phyloP scores from a whole-genome alignment of 768 basidiomycete species.

The Tylopilus sp. region DNA sequence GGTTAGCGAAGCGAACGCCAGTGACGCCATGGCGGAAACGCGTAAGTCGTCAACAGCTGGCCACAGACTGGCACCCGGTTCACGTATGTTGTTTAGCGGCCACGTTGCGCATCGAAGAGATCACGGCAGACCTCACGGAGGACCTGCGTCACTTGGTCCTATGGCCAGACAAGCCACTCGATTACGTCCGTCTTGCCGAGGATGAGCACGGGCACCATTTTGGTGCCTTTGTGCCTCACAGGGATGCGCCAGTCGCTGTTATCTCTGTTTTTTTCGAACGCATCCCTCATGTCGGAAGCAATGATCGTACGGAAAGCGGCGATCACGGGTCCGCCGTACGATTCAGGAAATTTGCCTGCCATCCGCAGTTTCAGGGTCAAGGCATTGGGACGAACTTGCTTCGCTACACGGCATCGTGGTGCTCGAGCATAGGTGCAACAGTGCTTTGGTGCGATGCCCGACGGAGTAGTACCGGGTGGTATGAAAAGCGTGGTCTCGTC shows the following conservation, averaged over 20 bases:
- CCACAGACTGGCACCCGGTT: background rate
- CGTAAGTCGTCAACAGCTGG: constrained; percentile 10
- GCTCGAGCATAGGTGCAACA: constrained; percentile 37
- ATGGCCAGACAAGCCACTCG: constrained; percentile 49
- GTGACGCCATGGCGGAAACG: background rate
- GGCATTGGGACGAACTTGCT: constrained; percentile 54
- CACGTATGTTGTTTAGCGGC: constrained; percentile 9
- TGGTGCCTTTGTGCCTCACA: constrained; percentile 47
- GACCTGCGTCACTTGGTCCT: constrained; percentile 54
- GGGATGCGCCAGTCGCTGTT: constrained; percentile 43
- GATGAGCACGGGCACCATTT: constrained; percentile 50
- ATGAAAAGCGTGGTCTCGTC: constrained; percentile 47
- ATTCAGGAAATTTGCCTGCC: constrained; percentile 63
- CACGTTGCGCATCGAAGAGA: constrained; percentile 24
- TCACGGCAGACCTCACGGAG: constrained; percentile 43
- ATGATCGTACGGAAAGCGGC: constrained; percentile 2
- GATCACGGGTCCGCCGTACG: constrained; percentile 30
- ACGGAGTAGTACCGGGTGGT: constrained; percentile 44
- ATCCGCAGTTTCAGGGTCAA: constrained; percentile 44
- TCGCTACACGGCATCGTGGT: constrained; percentile 35
- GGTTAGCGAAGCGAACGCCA: constrained; percentile 4
- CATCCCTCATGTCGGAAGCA: constrained; percentile 21
- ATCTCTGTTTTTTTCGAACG: constrained; percentile 54
- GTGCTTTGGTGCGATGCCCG: constrained; percentile 61
- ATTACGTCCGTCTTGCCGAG: constrained; percentile 50